Conservation (phyloP, 116 monocot species). For the Dioscorea cayenensis region DNA sequence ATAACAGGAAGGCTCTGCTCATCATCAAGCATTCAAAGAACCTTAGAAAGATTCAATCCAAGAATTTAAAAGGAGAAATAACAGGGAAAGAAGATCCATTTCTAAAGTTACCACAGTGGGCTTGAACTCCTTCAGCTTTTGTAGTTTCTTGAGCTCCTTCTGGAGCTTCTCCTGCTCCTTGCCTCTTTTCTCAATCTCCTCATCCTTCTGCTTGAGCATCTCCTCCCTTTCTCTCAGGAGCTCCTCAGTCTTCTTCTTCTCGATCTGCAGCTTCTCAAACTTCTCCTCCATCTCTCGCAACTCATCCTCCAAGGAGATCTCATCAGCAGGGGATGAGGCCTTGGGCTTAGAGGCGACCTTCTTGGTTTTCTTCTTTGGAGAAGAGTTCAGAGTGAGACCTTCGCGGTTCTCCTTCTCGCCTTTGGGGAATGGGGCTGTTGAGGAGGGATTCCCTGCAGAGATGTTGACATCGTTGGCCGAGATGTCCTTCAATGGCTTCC, state of each 20-base stretch:
- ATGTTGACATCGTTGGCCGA: conserved; percentile 52
- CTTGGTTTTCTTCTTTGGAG: conserved; percentile 19
- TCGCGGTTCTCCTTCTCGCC: conserved; percentile 17
- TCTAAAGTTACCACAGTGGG: conserved; percentile 55
- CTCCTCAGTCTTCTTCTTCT: conserved; percentile 80
- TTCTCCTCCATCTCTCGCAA: conserved; percentile 48
- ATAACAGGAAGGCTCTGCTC: conserved; percentile 52
- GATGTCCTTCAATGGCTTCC: conserved; percentile 58
- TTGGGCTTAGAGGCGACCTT: conserved; percentile 6
- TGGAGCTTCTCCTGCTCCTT: conserved; percentile 62
- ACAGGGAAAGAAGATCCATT: not conserved
- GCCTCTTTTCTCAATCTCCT: conserved; percentile 42
- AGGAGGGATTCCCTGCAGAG: conserved; percentile 27
- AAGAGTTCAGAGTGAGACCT: conserved; percentile 15
- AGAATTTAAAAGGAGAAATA: not conserved
- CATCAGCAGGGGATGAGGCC: not conserved
- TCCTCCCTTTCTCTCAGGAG: conserved; percentile 57
- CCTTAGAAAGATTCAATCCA: not conserved
- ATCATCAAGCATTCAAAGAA: not conserved
- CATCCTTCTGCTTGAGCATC: conserved; percentile 63
- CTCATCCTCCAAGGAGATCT: conserved; percentile 35
- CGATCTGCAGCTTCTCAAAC: conserved; percentile 51
- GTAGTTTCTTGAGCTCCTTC: conserved; percentile 79
- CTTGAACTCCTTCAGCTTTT: conserved; percentile 77
- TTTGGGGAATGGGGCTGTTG: not conserved